Evolutionary conservation across 306 rosid genomes (phyloP), one percentile per base, ranked within the genome.

Genomic region (Gastrolobium villosum): DNA sequence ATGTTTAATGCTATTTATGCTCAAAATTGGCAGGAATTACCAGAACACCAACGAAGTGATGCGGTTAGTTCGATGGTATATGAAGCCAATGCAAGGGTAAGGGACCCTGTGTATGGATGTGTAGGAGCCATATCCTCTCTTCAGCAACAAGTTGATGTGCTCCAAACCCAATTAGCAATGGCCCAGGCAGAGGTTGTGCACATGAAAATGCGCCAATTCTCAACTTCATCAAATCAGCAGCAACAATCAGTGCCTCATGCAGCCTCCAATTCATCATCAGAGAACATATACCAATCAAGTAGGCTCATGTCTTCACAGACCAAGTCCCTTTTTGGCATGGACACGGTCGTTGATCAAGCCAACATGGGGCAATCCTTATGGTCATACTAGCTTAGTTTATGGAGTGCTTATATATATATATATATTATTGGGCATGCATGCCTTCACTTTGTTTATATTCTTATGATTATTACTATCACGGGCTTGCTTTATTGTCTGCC

Each of bases 41-140:
- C 97, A 3, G 99, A 89, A 68, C 87, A 90, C 32, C 95, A 94
- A 39, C 32, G 97, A n/a, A 90, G 92, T 53, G 99, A 94, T 65
- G 99, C 99, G 1, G 99, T 94, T 48, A 94, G 97, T 72, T 92
- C 99, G 3, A 92, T 94, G 97, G 97, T 94, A 37, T 94, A 94
- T 37, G 99, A 94, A 78, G 98, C 98, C 1, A 88, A 94, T 53
- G 98, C 98, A n/a, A 82, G 98, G n/a, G 92, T 92, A 14, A 79
- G 95, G 75, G 97, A 94, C 61, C 99, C 99, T 0, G 97, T 94
- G 4, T 94, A 94, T 28, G 99, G 99, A 0, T 94, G 99, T 43
- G 99, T 90, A 5, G 99, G 99, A 70, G 97, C 99, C 53, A 94
- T 94, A 40, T 92, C 99, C 1, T 92, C 97, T 10, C 84, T 94